Evolutionary conservation across 805 yeast species (phyloP).

Genomic region (Myxozyma nipponensis): DNA sequence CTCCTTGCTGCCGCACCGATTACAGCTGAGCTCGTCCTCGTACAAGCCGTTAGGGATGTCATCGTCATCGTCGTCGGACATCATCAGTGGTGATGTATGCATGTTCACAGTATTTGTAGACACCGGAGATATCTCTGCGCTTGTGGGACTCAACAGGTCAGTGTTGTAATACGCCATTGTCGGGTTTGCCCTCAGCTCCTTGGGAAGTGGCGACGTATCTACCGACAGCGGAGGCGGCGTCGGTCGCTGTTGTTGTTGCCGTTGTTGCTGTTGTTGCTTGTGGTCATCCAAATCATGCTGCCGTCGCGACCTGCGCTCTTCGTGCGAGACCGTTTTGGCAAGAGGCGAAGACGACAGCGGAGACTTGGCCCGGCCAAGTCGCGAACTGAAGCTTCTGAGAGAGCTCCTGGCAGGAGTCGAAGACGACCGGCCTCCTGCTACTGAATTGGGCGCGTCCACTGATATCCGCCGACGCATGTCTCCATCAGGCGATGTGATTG

Average conservation of each 20-base stretch:
- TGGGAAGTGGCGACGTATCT: too few relatives aligned
- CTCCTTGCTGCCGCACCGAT: constrained; percentile 13
- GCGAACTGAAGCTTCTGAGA: not conserved
- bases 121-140: not conserved
- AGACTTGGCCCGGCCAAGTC: not conserved
- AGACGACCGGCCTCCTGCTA: not conserved
- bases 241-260: too few relatives aligned
- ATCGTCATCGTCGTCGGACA: constrained; percentile 7
- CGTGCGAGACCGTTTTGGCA: not conserved
- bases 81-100: constrained; percentile 1
- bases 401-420: not conserved
- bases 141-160: not conserved
- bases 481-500: too few relatives aligned
- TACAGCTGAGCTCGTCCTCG: constrained; percentile 17
- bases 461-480: not conserved
- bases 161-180: not conserved
- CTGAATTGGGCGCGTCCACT: too few relatives aligned
- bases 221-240: too few relatives aligned
- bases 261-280: not conserved
- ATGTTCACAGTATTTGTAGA: not conserved
- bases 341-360: not conserved
- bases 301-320: not conserved
- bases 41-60: not conserved
- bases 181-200: too few relatives aligned
- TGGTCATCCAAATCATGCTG: not conserved